Evolutionary conservation across 2,329 filamentous ascomycete species (phyloP), one percentile per base, ranked within the genome.

Genomic region (Mycocentrospora acerina): DNA sequence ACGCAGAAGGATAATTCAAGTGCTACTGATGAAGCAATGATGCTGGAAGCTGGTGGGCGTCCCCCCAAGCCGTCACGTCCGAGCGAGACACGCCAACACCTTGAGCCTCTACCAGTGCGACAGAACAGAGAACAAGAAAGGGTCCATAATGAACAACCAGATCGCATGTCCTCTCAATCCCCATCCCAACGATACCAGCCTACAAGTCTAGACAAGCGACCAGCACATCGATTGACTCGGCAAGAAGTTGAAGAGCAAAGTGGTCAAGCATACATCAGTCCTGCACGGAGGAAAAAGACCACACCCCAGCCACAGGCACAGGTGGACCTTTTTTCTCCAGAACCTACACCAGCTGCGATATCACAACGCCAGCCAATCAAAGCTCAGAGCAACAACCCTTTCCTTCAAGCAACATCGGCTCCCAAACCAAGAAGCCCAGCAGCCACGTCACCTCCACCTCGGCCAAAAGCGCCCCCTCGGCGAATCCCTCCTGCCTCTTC

Each of bases 191-290:
- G 70, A 30, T 64, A 67, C 42, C 56, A 60, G 35, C 38, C 62
- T 25, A 60, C 50, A 31, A 48, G 31, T 27, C 13, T 51, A 10
- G 62, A 66, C 26, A 65, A 61, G 38, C 51, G 57, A 38, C 75
- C 77, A 8, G 77, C 75, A 48, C 72, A 78, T 7, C 83, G 85
- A 37, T 73, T 95, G 10, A 87, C 78, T 44, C 83, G 86, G 51
- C 79, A 89, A 59, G 80, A 80, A 0, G 76, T 85, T 9, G 90
- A 95, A 59, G 86, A 94, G 46, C 84, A 95, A 63, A 83, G 80
- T 32, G 79, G 87, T 11, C 83, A 94, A 53, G 86, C 85, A 19
- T 96, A 97, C 64, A 78, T 96, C 39, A 96, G 90, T 62, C 88
- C 90, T 32, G 87, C 87, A 15, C 79, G 90, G 52, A 80, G 90